phyloP scores from a whole-genome alignment of 2,329 filamentous ascomycete species.

The Sclerotinia subarctica region DNA sequence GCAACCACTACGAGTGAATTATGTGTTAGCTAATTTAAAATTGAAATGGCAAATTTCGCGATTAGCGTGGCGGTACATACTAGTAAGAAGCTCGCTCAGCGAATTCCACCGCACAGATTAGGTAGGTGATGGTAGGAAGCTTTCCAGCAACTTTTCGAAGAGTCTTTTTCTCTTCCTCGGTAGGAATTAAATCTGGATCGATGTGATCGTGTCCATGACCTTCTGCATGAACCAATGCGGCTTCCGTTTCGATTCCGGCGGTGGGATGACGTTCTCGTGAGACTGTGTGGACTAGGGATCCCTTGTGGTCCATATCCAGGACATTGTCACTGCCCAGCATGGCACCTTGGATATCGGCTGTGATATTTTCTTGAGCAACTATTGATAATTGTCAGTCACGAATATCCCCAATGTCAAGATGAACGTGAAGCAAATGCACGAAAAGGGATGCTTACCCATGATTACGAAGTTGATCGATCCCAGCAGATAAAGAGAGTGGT shows the following conservation, averaged over 20 bases:
- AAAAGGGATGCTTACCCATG: conserved; percentile 17
- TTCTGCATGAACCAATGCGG: not conserved
- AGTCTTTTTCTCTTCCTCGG: conserved; percentile 58
- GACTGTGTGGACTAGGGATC: conserved; percentile 25
- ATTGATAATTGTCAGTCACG: not conserved
- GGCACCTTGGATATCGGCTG: conserved; percentile 22
- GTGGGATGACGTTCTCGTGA: conserved; percentile 1
- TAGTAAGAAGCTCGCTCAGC: conserved; percentile 79
- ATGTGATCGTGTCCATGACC: conserved; percentile 1
- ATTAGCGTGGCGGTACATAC: conserved; percentile 49
- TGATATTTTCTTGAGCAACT: conserved; percentile 22
- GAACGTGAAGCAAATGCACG: not conserved
- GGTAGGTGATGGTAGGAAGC: conserved; percentile 64
- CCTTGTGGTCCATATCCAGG: conserved; percentile 25
- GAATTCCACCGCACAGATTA: conserved; percentile 69
- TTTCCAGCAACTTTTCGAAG: conserved; percentile 62
- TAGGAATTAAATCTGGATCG: conserved; percentile 36
- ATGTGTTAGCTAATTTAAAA: not conserved
- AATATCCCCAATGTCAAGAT: not conserved
- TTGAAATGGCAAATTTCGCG: conserved; percentile 42
- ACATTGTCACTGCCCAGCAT: conserved; percentile 22
- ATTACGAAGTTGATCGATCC: conserved; percentile 12
- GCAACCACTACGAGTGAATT: conserved; percentile 5
- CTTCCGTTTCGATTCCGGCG: not conserved
- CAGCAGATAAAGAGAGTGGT: conserved; percentile 16